phyloP scores from a whole-genome alignment of 768 basidiomycete species.

The Lyophyllum decastes region DNA sequence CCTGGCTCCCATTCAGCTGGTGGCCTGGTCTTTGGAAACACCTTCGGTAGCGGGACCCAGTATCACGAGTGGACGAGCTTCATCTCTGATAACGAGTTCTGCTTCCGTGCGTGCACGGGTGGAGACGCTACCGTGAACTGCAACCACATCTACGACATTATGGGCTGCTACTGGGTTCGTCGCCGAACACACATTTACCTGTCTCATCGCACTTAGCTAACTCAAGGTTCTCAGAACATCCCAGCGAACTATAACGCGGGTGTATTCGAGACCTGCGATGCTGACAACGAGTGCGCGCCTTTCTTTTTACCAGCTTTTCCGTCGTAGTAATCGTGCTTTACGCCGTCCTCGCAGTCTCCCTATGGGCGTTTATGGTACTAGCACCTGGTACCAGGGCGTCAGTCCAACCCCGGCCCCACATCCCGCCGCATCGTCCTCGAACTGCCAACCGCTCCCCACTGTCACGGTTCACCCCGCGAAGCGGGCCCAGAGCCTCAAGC shows the following conservation, averaged over 20 bases:
- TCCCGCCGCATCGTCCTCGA: constrained; percentile 60
- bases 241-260: constrained; percentile 66
- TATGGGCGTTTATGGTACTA: constrained; percentile 74
- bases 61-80: constrained; percentile 88
- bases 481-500: constrained; percentile 1
- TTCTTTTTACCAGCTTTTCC: background rate
- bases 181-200: background rate
- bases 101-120: constrained; percentile 71
- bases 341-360: constrained; percentile 35
- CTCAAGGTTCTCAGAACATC: constrained; percentile 59
- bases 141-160: constrained; percentile 78
- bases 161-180: constrained; percentile 58
- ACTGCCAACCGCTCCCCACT: constrained; percentile 51
- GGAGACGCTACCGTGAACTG: constrained; percentile 32
- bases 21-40: constrained; percentile 68
- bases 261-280: constrained; percentile 67
- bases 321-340: background rate
- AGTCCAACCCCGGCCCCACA: constrained; percentile 59
- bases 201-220: background rate
- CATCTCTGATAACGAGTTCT: constrained; percentile 68
- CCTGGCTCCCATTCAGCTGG: constrained; percentile 44
- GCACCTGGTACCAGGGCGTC: constrained; percentile 68
- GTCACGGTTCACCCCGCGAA: constrained; percentile 28
- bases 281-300: constrained; percentile 48
- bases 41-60: constrained; percentile 49